A percentile compares a stretch with the other conserved stretches of the same genome.
Conservation (phyloP, 257 asterid species). For the Nicotiana noctiflora region DNA sequence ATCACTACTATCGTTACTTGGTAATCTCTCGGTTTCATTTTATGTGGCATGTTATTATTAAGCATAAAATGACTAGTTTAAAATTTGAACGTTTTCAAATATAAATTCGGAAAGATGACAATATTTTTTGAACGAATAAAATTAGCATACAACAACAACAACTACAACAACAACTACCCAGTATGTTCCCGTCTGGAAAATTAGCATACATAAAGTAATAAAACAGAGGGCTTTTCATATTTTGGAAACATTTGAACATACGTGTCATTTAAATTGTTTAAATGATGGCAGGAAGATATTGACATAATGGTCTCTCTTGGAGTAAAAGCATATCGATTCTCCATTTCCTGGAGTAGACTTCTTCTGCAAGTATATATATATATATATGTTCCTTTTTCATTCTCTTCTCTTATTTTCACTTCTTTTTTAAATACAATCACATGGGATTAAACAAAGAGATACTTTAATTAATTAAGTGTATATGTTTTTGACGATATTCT, state of each 20-base stretch:
- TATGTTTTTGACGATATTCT: neutral
- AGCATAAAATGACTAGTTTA: too few relatives aligned
- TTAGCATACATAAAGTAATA: too few relatives aligned
- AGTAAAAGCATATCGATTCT: conserved; percentile 52
- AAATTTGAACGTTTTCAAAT: too few relatives aligned
- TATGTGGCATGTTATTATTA: too few relatives aligned
- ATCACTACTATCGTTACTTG: conserved; percentile 39
- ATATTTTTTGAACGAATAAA: too few relatives aligned
- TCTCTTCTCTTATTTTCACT: neutral
- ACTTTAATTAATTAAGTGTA: neutral
- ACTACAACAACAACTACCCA: too few relatives aligned
- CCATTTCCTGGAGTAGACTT: conserved; percentile 79
- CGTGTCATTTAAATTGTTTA: neutral
- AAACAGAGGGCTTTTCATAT: too few relatives aligned
- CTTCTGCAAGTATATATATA: conserved; percentile 49
- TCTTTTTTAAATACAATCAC: too few relatives aligned
- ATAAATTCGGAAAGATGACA: too few relatives aligned
- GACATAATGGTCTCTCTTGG: conserved; percentile 59
- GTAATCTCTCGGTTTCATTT: conserved; percentile 1
- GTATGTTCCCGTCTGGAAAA: too few relatives aligned
- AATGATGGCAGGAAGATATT: conserved; percentile 50
- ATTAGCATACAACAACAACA: too few relatives aligned
- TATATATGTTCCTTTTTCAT: neutral
- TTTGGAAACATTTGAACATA: too few relatives aligned
- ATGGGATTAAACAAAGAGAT: neutral